Base-by-base conservation (phyloP, 345 rosid species). In the Sonneratia caseolaris region DNA sequence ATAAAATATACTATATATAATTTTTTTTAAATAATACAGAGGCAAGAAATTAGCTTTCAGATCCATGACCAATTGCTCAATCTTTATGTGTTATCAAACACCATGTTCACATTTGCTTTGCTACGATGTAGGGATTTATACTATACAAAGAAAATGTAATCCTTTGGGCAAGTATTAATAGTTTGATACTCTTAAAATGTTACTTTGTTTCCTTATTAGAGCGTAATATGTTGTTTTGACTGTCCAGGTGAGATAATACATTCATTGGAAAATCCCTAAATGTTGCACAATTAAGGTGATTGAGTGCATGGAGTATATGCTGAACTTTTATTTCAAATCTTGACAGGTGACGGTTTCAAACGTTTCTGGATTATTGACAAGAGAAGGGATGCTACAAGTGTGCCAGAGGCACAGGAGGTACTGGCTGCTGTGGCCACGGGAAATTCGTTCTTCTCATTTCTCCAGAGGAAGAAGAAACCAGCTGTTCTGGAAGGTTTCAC, bases 41-140 rank as follows among this genome's bases (percentile, higher is more conserved):
- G 15, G 51, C 9, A 13, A 47, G 5, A 21, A 7, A 1, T 57
- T n/a, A 24, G 22, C n/a, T 57, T 0, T 57, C 16, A 3, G 22
- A 57, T 57, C 35, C 85, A 73, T 78, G 87, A 3, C 74, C 37
- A 43, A 87, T 87, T 70, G 84, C 81, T 76, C 14, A 57, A 2
- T n/a, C 64, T 57, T 6, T 1, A 21, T 7, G 32, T 7, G 5
- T 7, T 53, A 53, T 53, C 57, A 16, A 53, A 16, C 6, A 19
- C 22, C 14, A 0, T 53, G 57, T 19, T 53, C 57, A 15, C 14
- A 13, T 53, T 53, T 53, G n/a, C 57, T 53, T 53, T 53, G 57
- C 57, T 8, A 53, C 7, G 22, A 53, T 19, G 18, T 53, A 3
- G 57, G 5, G 57, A 53, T 19, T 53, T 53, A 53, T 53, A 15